Base-by-base conservation (phyloP, 441 rosid species). In the Erodium chrysanthum region DNA sequence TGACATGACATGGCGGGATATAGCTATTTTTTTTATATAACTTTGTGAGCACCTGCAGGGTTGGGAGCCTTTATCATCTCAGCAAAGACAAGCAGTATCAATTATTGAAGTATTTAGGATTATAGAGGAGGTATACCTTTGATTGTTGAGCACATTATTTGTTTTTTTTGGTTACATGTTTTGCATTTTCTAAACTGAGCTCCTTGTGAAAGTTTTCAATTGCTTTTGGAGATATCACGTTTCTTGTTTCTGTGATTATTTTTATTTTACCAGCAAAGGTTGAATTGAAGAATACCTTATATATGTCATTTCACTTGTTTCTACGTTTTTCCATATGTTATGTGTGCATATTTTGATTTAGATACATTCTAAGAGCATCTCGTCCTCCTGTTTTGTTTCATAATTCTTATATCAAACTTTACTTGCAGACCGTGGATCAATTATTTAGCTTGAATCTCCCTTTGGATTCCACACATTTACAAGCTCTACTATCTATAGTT, bases 51-150 rank as follows among this genome's bases (percentile, higher is more conserved):
- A 54, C 75, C 40, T 81, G 87, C 84, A 95, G 99, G 93, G 89
- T 68, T 95, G 99, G 99, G 97, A 90, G 82, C 93, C 99, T 73
- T 76, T 95, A 70, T 95, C 99, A 70, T 82, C 76, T 79, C 97
- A 92, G 70, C 96, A 95, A 73, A 88, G 84, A 68, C 97, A 90
- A 74, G 92, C 96, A 42, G 83, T 88, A 73, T 95, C 99, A 44
- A 80, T 89, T 72, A 82, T 95, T 67, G 99, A 95, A 84, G 91
- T 95, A 76, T 95, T 95, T 74, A 90, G 99, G 84, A 95, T 95
- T 27, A 77, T 95, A 69, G 99, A 95, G 81, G 98, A 95, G 99
- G 99, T 95, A 83, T 52, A 66, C 27, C 46, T 17, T 59, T 69
- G 11, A 59, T 63, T 59, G 15, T 22, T 33, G 14, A 40, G 68